Base-by-base conservation (phyloP, 257 asterid genomes). In the Nicotiana noctiflora region DNA sequence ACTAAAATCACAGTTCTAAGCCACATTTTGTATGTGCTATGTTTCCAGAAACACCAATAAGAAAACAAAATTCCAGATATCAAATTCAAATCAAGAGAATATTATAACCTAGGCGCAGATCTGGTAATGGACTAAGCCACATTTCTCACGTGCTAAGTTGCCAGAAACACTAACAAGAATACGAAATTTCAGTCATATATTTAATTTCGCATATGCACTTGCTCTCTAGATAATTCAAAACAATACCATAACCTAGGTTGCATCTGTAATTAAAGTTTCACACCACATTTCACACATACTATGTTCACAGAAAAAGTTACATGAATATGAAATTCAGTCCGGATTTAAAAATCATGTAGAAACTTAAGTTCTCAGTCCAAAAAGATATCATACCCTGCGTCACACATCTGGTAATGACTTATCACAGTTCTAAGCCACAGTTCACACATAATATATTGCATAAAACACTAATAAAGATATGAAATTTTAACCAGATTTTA, bases 311-410 rank as follows among this genome's bases (percentile, higher is more conserved):
- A 5, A 44, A 44, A 31, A 68, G 32, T 40, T n/a, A 21, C 32
- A 44, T 11, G 78, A 23, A 72, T 23, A 14, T 25, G 40, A 6
- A 49, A 74, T 74, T 6, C 61, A 23, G 23, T 49, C 44, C 13
- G 13, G 9, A 49, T 49, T 74, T 3, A 13, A 25, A 49, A 74
- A 23, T 74, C 23, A 49, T 14, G 15, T 49, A 23, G 44, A 23
- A 49, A 74, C 60, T 74, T 44, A 32, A 49, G 78, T 74, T 25
- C 61, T 74, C 61, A 49, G 51, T 49, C 78, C 60, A 74, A 49
- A 72, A 74, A 8, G 61, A 3, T 15, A 25, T 49, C 23, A 74
- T 23, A 74, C 4, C 59, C 77, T 21, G 25, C 44, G 25, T 49
- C 25, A 6, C 59, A 49, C 8, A 74, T 25, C 32, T 12, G 61